These are phyloP conservation scores for Geum urbanum DNA, from an alignment of 306 rosid genomes.

Conservation along the genomic window DNA sequence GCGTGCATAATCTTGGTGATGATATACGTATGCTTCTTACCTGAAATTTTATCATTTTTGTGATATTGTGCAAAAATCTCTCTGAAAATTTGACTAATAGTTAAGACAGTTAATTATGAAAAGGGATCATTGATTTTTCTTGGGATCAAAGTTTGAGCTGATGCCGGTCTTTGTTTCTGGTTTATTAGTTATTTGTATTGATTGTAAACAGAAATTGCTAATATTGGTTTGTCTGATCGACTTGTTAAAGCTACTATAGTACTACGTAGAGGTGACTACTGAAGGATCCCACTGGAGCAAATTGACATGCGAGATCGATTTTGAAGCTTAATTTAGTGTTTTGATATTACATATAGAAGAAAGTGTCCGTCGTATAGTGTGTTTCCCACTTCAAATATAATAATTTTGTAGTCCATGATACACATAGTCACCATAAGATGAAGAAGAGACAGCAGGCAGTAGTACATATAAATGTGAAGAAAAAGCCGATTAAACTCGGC, in stretches of 20 bases:
- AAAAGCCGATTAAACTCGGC: conserved; percentile 16
- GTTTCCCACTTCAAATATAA: not conserved
- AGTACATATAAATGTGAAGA: conserved; percentile 17
- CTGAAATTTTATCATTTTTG: not conserved
- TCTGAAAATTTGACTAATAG: not conserved
- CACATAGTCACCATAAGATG: not conserved
- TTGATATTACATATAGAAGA: not conserved
- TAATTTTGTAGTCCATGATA: not conserved
- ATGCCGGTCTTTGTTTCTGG: too few relatives aligned
- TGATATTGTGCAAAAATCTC: not conserved
- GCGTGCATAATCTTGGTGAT: not conserved
- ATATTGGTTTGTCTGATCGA: too few relatives aligned
- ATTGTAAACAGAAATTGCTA: too few relatives aligned
- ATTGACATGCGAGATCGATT: too few relatives aligned
- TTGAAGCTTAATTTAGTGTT: too few relatives aligned
- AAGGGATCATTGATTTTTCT: too few relatives aligned
- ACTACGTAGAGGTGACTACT: too few relatives aligned
- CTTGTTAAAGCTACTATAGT: too few relatives aligned
- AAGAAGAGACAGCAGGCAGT: conserved; percentile 6
- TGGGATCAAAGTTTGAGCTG: too few relatives aligned
- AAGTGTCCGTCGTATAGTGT: not conserved
- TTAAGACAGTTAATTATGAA: not conserved
- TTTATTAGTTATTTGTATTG: too few relatives aligned
- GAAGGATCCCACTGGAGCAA: too few relatives aligned
- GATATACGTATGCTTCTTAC: not conserved